Evolutionary conservation across 1,284 basidiomycete genomes (phyloP), one percentile per base, ranked within the genome.

Genomic region (Mycena citricolor): DNA sequence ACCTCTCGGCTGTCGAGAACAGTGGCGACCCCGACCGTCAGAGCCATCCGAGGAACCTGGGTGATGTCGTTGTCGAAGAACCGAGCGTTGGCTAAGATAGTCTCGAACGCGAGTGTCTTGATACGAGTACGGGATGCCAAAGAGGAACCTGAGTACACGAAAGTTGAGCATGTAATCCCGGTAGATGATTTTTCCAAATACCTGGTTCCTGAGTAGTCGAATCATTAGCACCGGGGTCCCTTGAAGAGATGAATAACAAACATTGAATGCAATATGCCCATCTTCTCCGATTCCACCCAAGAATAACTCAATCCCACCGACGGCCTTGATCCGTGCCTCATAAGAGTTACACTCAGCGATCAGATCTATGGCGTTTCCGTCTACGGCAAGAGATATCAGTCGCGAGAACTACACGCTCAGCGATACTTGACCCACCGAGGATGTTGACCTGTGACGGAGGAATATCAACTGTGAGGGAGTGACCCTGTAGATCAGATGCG

Each of bases 251-350:
- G 11, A 17, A 39, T 20, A 38, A 51, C 49, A 22, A 36, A 68
- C 72, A 67, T 94, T 94, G 74, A 94, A 94, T 11, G 91, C 91
- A 57, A 94, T 90, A 61, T 94, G 91, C 0, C 91, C 91, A 62
- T 94, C 91, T 65, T 88, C 89, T 44, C 91, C 91, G 52, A 94
- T 93, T n/a, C 91, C 91, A 16, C 87, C 91, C 28, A 94, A 75
- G 76, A 94, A 94, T 44, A 94, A 79, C 60, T 94, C 91, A 62
- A 94, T 89, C 5, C 91, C 91, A 32, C 91, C 91, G 34, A 75
- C 75, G 6, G 76, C 65, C 60, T 85, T 84, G 70, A 94, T 94
- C 53, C 76, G 73, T 45, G 71, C 74, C 62, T 94, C 90, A 67
- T 92, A 94, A 12, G 73, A 62, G 48, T 86, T 81, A 69, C 91